Evolutionary conservation across 495 filamentous ascomycete species (phyloP).

Genomic region (Xylaria intraflava): DNA sequence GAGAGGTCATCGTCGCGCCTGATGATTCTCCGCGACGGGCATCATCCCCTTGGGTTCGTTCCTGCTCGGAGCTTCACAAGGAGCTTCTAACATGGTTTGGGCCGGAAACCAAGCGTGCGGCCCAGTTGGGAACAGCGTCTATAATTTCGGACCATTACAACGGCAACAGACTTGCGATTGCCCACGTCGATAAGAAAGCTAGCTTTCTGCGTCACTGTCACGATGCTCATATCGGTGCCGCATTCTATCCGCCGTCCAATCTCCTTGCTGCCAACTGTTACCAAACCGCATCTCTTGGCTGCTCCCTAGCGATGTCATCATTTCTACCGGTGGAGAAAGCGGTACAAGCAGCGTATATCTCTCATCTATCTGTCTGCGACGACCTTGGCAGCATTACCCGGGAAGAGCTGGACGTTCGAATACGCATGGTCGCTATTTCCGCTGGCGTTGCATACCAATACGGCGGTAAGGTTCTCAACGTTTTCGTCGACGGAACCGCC

Average conservation of each 20-base stretch:
- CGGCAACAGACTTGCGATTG: constrained; percentile 2
- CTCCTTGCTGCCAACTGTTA: constrained; percentile 1
- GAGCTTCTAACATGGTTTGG: constrained; percentile 6
- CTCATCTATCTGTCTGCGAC: constrained; percentile 7
- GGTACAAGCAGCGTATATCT: constrained; percentile 1
- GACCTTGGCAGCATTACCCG: constrained; percentile 5
- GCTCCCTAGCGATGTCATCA: constrained; percentile 1
- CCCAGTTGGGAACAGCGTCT: neutral
- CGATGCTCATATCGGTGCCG: constrained; percentile 1
- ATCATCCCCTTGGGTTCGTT: neutral
- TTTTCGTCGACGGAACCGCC: constrained; percentile 1
- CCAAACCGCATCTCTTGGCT: neutral
- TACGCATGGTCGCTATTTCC: constrained; percentile 5
- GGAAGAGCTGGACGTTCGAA: constrained; percentile 3
- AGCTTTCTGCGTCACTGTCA: constrained; percentile 3
- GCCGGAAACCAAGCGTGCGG: constrained; percentile 2
- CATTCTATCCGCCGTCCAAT: constrained; percentile 6
- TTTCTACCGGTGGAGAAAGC: neutral
- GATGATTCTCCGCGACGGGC: neutral
- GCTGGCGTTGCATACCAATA: neutral
- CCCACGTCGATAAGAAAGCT: constrained; percentile 7
- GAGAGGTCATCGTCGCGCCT: constrained; percentile 4
- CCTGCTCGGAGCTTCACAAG: constrained; percentile 4
- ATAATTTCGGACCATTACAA: constrained; percentile 4
- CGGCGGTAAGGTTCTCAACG: constrained; percentile 1